These are phyloP conservation scores for Schizochytrium sp. DNA, from an alignment of 108 stramenopile genomes.

Conservation along the genomic window DNA sequence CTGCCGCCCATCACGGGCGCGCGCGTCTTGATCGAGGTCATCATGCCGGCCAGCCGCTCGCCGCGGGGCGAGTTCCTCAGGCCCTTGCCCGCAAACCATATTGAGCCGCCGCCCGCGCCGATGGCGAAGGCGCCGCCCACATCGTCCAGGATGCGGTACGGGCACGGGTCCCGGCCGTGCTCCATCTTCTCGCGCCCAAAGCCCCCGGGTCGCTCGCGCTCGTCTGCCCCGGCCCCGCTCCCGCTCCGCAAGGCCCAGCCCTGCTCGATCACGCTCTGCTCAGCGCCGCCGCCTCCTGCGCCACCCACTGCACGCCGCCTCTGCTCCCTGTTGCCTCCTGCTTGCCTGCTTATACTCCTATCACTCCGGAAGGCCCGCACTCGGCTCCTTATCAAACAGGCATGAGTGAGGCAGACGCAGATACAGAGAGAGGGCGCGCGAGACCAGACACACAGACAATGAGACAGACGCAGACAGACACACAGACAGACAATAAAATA, in stretches of 20 bases:
- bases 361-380: too few relatives aligned
- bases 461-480: too few relatives aligned
- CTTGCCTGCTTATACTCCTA: too few relatives aligned
- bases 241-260: neutral
- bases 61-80: neutral
- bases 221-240: too few relatives aligned
- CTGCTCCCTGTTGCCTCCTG: neutral
- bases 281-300: neutral
- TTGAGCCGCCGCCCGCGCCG: conserved; percentile 56
- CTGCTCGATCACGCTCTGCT: neutral
- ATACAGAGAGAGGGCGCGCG: too few relatives aligned
- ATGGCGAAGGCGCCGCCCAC: conserved; percentile 91
- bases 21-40: conserved; percentile 68
- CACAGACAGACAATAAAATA: too few relatives aligned
- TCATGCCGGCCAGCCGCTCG: conserved; percentile 7
- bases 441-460: too few relatives aligned
- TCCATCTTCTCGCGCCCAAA: neutral
- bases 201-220: too few relatives aligned
- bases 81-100: neutral
- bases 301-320: neutral
- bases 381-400: too few relatives aligned
- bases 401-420: too few relatives aligned
- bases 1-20: conserved; percentile 79
- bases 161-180: conserved; percentile 84
- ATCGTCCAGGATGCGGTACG: conserved; percentile 92